Evolutionary conservation across 495 filamentous ascomycete species (phyloP).

Genomic region (Neurospora sp.): DNA sequence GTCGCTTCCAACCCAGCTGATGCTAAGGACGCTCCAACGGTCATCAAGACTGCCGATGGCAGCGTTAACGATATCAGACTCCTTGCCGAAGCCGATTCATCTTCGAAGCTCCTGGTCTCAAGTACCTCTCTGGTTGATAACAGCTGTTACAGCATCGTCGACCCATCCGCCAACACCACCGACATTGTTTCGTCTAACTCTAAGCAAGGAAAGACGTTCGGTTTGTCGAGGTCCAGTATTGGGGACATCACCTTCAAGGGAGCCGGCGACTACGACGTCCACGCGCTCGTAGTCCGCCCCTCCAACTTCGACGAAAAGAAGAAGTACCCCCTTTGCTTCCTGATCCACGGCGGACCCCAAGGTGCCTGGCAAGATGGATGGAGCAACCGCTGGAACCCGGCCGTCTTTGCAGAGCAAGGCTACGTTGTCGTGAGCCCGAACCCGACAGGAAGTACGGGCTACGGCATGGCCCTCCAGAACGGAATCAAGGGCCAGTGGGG

Average conservation of each 20-base stretch:
- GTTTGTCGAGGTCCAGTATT: slow-evolving; percentile 49
- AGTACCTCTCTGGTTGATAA: slow-evolving; percentile 60
- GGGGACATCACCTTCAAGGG: slow-evolving; percentile 62
- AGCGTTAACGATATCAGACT: slow-evolving; percentile 48
- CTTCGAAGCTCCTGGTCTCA: slow-evolving; percentile 50
- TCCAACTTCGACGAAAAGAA: slow-evolving; percentile 61
- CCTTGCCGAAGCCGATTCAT: slow-evolving; percentile 35
- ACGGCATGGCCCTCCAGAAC: slow-evolving; percentile 71
- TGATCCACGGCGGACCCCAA: slow-evolving; percentile 87
- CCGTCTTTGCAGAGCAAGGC: slow-evolving; percentile 83
- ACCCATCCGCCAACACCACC: slow-evolving; percentile 36
- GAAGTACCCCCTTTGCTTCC: slow-evolving; percentile 72
- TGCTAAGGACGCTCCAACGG: slow-evolving; percentile 44
- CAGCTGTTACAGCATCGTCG: slow-evolving; percentile 52
- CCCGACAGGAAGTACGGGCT: slow-evolving; percentile 78
- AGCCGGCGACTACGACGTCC: slow-evolving; percentile 46
- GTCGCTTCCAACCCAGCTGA: slow-evolving; percentile 43
- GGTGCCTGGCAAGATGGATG: slow-evolving; percentile 75
- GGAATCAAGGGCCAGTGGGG: slow-evolving; percentile 73
- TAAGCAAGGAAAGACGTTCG: slow-evolving; percentile 58
- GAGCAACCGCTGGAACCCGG: slow-evolving; percentile 87
- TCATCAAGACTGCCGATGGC: slow-evolving; percentile 47
- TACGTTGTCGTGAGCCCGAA: slow-evolving; percentile 85
- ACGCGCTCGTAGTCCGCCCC: slow-evolving; percentile 74
- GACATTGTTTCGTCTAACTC: slow-evolving; percentile 53